Evolutionary conservation across 2,329 filamentous ascomycete genomes (phyloP), one percentile per base, ranked within the genome.

Genomic region (Fusarium verticillioides): DNA sequence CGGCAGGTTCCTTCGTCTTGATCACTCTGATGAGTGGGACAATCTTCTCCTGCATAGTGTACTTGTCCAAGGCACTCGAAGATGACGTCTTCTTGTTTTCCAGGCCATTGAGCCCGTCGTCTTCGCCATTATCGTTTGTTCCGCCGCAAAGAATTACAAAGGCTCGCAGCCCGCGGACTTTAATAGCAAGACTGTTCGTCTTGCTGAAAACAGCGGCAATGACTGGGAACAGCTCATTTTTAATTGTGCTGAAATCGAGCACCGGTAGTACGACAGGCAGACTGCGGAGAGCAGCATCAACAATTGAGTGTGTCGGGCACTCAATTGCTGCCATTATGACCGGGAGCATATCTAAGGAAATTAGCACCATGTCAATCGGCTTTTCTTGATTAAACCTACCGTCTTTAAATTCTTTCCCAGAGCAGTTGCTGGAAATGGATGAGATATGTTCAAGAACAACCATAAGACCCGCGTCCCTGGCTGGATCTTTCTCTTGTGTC

Each of bases 1-100:
- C 96, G 12, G 95, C 95, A 0, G 96, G 96, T 81, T 99, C 96
- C 80, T 97, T 98, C 0, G 96, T 99, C 83, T 97, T 98, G 84
- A 99, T 98, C 4, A 88, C 95, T 78, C 94, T 95, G 69, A 99
- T 87, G 9, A 98, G 84, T 1, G 96, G 96, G 0, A 98, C 89
- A 39, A 99, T 93, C 84, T 98, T 98, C 80, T 99, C 96, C 81
- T 99, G 96, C 84, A 99, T 96, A 0, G 96, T 98, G 79, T 96
- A 98, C 81, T 98, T 98, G 84, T 99, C 96, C 34, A 99, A 85
- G 7, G 96, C 95, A 4, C 91, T 94, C 2, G 92, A 92, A 2
- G 89, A 93, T 7, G 88, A 89, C 5, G 87, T 84, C 79, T 92
- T 91, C 65, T 89, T 87, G 78, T 88, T 89, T 56, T 88, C 85